Evolutionary conservation across 345 rosid genomes (phyloP), one percentile per base, ranked within the genome.

Genomic region (Nephelium lappaceum): DNA sequence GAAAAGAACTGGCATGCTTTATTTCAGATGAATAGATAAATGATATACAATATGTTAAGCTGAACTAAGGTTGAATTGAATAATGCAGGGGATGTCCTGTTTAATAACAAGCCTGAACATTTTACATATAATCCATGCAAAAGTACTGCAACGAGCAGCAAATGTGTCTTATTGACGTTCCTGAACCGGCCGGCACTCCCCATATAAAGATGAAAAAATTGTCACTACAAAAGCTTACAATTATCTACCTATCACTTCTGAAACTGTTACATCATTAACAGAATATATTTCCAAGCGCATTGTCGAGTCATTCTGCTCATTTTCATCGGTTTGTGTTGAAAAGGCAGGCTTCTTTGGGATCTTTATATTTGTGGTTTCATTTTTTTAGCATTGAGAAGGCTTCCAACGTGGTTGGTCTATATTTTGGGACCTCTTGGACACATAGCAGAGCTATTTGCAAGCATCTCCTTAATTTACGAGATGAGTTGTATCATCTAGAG

Each of bases 401-500:
- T 71, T 74, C 79, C 61, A 80, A 38, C 71, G 74, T 77, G 38
- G 86, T 36, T 42, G 84, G 84, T 45, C 84, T 77, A n/a, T 81
- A 74, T 14, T 7, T 15, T 19, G 80, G 77, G 72, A 49, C 67
- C 57, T 81, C 83, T 43, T 81, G 83, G 36, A 81, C 80, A 16
- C 84, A 81, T 36, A 81, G 36, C 14, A 81, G 57, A 11, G 74
- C 83, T 19, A 81, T 27, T 45, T 81, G 79, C 67, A 77, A 11
- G 73, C 80, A 81, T 67, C 47, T 77, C 63, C 57, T 11, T 19
- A 81, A 51, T 39, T 77, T 72, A 55, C 77, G 77, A 0, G 45
- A 6, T 11, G 69, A 57, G 21, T 64, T 55, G 76, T 62, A 24
- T 80, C 79, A 11, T 80, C 77, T 5, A 80, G 64, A 19, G 27